Conservation (phyloP, 495 filamentous ascomycete genomes). For the Podospora pseudopauciseta region DNA sequence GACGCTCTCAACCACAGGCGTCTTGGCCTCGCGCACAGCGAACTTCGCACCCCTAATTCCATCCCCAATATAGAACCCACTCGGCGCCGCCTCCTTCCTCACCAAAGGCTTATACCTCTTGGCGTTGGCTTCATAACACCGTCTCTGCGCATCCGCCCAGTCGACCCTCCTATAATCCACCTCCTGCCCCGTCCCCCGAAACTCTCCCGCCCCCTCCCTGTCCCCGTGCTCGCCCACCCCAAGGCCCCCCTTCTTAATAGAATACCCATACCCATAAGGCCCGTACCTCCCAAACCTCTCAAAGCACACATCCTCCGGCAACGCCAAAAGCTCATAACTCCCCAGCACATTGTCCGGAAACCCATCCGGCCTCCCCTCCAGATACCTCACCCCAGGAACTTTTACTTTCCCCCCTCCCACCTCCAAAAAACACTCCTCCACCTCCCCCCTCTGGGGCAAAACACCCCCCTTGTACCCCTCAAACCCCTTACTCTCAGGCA, state of each 20-base stretch:
- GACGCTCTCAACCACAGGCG: constrained; percentile 3
- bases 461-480: constrained; percentile 61
- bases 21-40: constrained; percentile 4
- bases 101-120: constrained; percentile 57
- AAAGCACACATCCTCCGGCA: constrained; percentile 88
- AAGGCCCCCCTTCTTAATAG: constrained; percentile 66
- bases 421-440: constrained; percentile 73
- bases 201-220: constrained; percentile 64
- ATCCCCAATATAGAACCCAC: constrained; percentile 44
- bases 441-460: constrained; percentile 47
- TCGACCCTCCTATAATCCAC: constrained; percentile 70
- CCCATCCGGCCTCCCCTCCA: constrained; percentile 68
- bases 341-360: constrained; percentile 82
- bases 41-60: constrained; percentile 9
- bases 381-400: constrained; percentile 65
- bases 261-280: constrained; percentile 87
- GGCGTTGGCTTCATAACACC: constrained; percentile 66
- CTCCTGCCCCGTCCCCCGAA: constrained; percentile 64
- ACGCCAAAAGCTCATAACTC: constrained; percentile 71
- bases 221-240: constrained; percentile 78
- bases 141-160: constrained; percentile 71
- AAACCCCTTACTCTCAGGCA: constrained; percentile 49
- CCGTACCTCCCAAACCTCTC: constrained; percentile 86
- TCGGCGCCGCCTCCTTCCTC: constrained; percentile 35
- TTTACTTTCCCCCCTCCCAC: constrained; percentile 52